phyloP scores from a whole-genome alignment of 1,139 yeast genomes.

The Yamadazyma songkhlaensis region DNA sequence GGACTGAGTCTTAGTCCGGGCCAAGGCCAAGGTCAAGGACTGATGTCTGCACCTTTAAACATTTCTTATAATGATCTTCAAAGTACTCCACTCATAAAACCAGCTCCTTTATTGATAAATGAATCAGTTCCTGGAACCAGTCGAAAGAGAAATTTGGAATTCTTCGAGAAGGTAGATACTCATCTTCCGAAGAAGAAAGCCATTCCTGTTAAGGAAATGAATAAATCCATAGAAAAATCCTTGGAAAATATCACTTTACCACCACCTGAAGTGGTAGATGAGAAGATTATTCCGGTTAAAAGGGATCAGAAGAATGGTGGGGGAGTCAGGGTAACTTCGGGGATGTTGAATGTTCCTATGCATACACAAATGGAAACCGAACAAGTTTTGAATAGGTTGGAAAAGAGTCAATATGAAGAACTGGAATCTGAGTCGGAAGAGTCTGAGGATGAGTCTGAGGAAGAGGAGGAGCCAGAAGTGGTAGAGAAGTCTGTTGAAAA shows the following conservation, averaged over 20 bases:
- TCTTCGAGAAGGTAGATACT: constrained; percentile 26
- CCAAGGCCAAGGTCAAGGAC: too few species aligned
- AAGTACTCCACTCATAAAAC: constrained; percentile 21
- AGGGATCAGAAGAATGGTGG: constrained; percentile 9
- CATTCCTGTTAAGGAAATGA: background rate
- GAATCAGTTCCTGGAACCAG: constrained; percentile 18
- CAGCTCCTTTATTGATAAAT: constrained; percentile 21
- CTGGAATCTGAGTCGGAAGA: constrained; percentile 1
- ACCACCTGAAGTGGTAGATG: constrained; percentile 29
- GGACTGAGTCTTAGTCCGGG: too few species aligned
- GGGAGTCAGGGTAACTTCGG: constrained; percentile 55
- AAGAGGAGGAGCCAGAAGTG: background rate
- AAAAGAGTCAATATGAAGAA: constrained; percentile 1
- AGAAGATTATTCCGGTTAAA: constrained; percentile 27
- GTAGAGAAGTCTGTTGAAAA: background rate
- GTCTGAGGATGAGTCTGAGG: constrained; percentile 1
- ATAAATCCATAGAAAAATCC: background rate
- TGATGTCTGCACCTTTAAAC: too few species aligned
- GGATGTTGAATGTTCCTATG: constrained; percentile 51
- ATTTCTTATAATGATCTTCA: constrained; percentile 7
- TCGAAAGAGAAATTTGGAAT: constrained; percentile 23
- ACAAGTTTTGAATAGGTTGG: constrained; percentile 14
- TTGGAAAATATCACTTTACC: constrained; percentile 24
- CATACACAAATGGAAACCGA: constrained; percentile 22
- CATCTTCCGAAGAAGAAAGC: constrained; percentile 23